A percentile compares a stretch with the other conserved stretches of the same genome.
Conservation (phyloP, 2,329 filamentous ascomycete species). For the Sclerotinia subarctica region DNA sequence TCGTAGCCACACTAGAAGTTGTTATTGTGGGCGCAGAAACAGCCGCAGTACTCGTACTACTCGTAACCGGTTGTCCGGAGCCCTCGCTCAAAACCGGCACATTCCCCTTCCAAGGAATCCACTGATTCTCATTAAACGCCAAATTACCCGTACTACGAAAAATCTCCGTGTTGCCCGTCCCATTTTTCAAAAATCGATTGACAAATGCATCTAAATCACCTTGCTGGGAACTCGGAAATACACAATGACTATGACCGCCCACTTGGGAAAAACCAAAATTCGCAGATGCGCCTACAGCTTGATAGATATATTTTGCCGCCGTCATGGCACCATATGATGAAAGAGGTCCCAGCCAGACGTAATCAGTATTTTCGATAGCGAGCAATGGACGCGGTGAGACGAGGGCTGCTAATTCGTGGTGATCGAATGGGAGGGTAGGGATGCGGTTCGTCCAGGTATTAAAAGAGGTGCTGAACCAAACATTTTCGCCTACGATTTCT, state of each 20-base stretch:
- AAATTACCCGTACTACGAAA: background rate
- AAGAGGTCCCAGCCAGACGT: slow-evolving; percentile 50
- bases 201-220: slow-evolving; percentile 46
- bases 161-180: background rate
- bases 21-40: too few relatives aligned
- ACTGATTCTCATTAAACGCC: background rate
- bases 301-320: slow-evolving; percentile 51
- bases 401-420: slow-evolving; percentile 56
- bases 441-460: slow-evolving; percentile 49
- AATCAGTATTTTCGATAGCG: slow-evolving; percentile 52
- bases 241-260: too few relatives aligned
- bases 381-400: slow-evolving; percentile 55
- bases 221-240: too few relatives aligned
- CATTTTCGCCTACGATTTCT: slow-evolving; percentile 58
- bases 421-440: slow-evolving; percentile 51
- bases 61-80: background rate
- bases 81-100: background rate
- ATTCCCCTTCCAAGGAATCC: background rate
- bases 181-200: slow-evolving; percentile 43
- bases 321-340: slow-evolving; percentile 54
- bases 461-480: slow-evolving; percentile 59
- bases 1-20: too few relatives aligned
- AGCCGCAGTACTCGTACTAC: too few relatives aligned
- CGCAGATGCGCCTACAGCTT: slow-evolving; percentile 41
- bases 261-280: too few relatives aligned